These are phyloP conservation scores for Penicillium griseofulvum DNA, from an alignment of 2,329 filamentous ascomycete genomes.

Conservation along the genomic window DNA sequence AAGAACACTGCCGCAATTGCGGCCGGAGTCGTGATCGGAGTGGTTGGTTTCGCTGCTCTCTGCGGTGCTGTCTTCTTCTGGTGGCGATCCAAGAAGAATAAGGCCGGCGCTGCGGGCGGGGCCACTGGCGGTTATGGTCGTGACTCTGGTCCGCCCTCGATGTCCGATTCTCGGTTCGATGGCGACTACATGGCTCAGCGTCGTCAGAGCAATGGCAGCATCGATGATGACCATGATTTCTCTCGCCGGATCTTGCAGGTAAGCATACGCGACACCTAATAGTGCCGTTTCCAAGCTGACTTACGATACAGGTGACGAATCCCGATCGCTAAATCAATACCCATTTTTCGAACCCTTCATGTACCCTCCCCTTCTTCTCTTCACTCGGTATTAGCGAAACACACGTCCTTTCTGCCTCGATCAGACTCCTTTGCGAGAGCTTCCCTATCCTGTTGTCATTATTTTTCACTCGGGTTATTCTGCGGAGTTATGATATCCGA, in stretches of 20 bases:
- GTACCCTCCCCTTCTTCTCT: slow-evolving; percentile 5
- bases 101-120: slow-evolving; percentile 76
- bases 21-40: slow-evolving; percentile 81
- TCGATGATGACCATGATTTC: slow-evolving; percentile 96
- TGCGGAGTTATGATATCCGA: slow-evolving; percentile 31
- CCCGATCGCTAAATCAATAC: slow-evolving; percentile 29
- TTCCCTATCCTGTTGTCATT: slow-evolving; percentile 10
- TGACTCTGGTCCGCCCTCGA: slow-evolving; percentile 62
- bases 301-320: slow-evolving; percentile 30
- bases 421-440: slow-evolving; percentile 18
- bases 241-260: slow-evolving; percentile 94
- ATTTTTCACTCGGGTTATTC: slow-evolving; percentile 24
- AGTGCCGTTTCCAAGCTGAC: background rate
- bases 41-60: slow-evolving; percentile 66
- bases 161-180: slow-evolving; percentile 81
- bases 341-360: background rate
- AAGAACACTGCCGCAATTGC: slow-evolving; percentile 82
- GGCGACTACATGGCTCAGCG: slow-evolving; percentile 76
- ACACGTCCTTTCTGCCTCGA: slow-evolving; percentile 12
- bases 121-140: slow-evolving; percentile 77
- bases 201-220: slow-evolving; percentile 89
- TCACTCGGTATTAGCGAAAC: slow-evolving; percentile 17
- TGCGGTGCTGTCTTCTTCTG: slow-evolving; percentile 70
- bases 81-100: slow-evolving; percentile 71
- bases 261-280: slow-evolving; percentile 35